Base-by-base conservation (phyloP, 805 yeast species). In the Yarrowia deformans region DNA sequence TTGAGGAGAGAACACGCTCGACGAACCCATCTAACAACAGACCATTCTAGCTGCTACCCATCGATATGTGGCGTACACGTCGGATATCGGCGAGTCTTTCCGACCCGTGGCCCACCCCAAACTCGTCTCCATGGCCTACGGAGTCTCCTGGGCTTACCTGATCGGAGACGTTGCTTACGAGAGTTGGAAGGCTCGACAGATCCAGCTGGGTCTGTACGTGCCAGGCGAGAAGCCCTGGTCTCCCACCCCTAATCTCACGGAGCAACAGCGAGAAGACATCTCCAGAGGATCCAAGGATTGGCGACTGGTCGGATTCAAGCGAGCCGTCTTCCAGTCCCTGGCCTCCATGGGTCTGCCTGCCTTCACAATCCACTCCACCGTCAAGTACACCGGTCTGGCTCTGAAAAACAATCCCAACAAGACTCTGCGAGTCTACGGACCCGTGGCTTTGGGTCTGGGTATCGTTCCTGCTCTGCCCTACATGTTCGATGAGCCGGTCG, bases 341-440 rank as follows among this genome's bases (percentile, higher is more conserved):
- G 97, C 97, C 2, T 87, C 91, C 55, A 91, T 90, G 95, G 94
- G 91, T 16, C 81, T 90, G 50, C 97, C 97, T 10, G 96, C 96
- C 2, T 87, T 90, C 77, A 90, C 97, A 6, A 90, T 90, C 73
- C 97, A 90, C 76, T 83, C 90, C 1, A 75, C 80, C 6, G 97
- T 90, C 49, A 83, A 88, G 72, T 90, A 90, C 75, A 86, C 92
- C 1, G 88, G 91, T 2, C 69, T 80, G 23, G 78, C 87, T 39
- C 86, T 91, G 70, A 87, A 87, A 76, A 86, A 87, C 75, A 77
- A 84, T 66, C 79, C 81, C 58, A 82, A 81, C 70, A 81, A 82
- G 69, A 69, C 79, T 0, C 67, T 90, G 70, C 85, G 84, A 73
- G 81, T 87, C 0, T 90, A 85, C 77, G 93, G 93, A 5, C 96